Percentiles rank a stretch among this genome's conserved stretches.
phyloP scores from a whole-genome alignment of 176 grass and related monocot genomes.

The Bolboschoenus planiculmis region DNA sequence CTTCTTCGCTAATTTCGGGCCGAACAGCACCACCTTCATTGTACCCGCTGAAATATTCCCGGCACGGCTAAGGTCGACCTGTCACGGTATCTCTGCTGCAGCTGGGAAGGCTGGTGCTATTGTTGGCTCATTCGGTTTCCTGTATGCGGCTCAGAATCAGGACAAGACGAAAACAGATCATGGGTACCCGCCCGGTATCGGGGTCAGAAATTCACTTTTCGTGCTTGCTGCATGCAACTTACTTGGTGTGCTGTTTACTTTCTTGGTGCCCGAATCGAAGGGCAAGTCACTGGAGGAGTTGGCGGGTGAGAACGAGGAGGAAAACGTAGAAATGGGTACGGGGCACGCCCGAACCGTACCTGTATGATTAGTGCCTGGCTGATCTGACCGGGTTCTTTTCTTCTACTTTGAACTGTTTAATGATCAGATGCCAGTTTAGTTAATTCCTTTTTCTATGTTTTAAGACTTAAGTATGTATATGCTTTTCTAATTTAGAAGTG shows the following conservation, averaged over 20 bases:
- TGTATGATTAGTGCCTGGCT: background rate
- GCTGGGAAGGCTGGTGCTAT: conserved; percentile 55
- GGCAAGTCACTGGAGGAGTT: conserved; percentile 55
- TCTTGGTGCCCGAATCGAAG: conserved; percentile 46
- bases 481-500: background rate
- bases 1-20: conserved; percentile 28
- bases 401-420: background rate
- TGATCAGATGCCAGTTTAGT: background rate
- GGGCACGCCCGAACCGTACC: conserved; percentile 26
- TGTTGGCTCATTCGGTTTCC: conserved; percentile 57
- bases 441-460: background rate
- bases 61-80: conserved; percentile 47
- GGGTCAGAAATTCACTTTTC: conserved; percentile 56
- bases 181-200: conserved; percentile 60
- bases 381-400: background rate
- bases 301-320: conserved; percentile 43
- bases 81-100: conserved; percentile 54
- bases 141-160: conserved; percentile 55
- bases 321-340: background rate
- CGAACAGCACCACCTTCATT: conserved; percentile 51
- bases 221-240: conserved; percentile 37
- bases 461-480: background rate
- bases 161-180: conserved; percentile 28
- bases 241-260: conserved; percentile 34
- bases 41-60: conserved; percentile 69